phyloP scores from a whole-genome alignment of 257 asterid genomes.

The Nicotiana undulata region DNA sequence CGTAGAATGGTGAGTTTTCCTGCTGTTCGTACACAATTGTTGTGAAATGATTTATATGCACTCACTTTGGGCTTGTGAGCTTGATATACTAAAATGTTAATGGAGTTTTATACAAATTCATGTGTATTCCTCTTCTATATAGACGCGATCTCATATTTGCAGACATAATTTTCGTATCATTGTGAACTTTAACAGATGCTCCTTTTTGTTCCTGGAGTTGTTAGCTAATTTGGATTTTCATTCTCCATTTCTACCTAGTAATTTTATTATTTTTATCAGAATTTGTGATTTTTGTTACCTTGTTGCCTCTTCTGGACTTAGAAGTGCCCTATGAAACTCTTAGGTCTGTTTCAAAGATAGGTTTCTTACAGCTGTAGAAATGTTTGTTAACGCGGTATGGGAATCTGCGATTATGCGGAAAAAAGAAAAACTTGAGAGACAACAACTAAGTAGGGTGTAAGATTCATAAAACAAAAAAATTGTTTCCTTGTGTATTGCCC shows the following conservation, averaged over 20 bases:
- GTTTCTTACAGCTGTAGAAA: not conserved
- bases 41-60: not conserved
- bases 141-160: not conserved
- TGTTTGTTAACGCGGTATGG: not conserved
- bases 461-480: not conserved
- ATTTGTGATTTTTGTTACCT: not conserved
- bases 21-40: not conserved
- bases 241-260: not conserved
- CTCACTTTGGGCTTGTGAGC: not conserved
- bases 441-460: not conserved
- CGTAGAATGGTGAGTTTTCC: constrained; percentile 40
- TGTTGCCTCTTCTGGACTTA: not conserved
- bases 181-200: not conserved
- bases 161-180: not conserved
- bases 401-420: not conserved
- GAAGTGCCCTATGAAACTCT: not conserved
- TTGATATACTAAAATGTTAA: not conserved
- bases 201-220: too few species aligned
- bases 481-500: not conserved
- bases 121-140: not conserved
- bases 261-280: not conserved
- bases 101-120: not conserved
- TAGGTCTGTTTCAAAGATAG: not conserved
- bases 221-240: not conserved
- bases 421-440: not conserved